Base-by-base conservation (phyloP, 768 basidiomycete genomes). In the Bullera alba region DNA sequence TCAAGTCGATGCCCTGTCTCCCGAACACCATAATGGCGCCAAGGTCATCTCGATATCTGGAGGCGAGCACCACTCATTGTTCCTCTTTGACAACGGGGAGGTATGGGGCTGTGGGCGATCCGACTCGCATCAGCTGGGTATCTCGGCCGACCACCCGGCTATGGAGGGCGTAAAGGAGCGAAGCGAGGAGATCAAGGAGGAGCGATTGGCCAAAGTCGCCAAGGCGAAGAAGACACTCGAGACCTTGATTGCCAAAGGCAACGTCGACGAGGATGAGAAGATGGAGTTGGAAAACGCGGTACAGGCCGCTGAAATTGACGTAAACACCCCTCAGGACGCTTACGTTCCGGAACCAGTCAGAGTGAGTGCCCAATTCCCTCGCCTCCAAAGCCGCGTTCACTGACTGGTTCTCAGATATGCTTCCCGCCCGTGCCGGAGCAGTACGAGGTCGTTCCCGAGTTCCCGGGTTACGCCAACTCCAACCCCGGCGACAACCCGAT, bases 101-200 rank as follows among this genome's bases (percentile, higher is more conserved):
- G 86, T 97, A 1, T 93, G 81, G 69, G 87, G 83, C 1, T 86
- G 84, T 62, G 93, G 93, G 2, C 83, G 91, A 30, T 82, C 81
- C 38, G 87, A 91, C 58, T 82, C 81, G 30, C 81, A 84, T 29
- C 89, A 95, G 61, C 79, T 93, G 26, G 93, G 93, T 10, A 71
- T 79, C 2, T 54, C 59, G 3, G 58, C 61, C 23, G 77, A 81
- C 45, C 78, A 79, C 54, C 68, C 73, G 6, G 71, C 69, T 23
- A 51, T 56, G 32, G 53, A 63, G 36, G 63, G 60, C 14, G 46
- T 68, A 15, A 35, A 44, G 28, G 58, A 65, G 56, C 50, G 67
- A 46, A 61, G 65, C 45, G 60, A 65, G 49, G 63, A 60, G 46
- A 60, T 52, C 25, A 50, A 61, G 38, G 47, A 61, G 50, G 56